These are phyloP conservation scores for Fusarium subglutinans DNA, from an alignment of 2,329 filamentous ascomycete species.

Conservation along the genomic window DNA sequence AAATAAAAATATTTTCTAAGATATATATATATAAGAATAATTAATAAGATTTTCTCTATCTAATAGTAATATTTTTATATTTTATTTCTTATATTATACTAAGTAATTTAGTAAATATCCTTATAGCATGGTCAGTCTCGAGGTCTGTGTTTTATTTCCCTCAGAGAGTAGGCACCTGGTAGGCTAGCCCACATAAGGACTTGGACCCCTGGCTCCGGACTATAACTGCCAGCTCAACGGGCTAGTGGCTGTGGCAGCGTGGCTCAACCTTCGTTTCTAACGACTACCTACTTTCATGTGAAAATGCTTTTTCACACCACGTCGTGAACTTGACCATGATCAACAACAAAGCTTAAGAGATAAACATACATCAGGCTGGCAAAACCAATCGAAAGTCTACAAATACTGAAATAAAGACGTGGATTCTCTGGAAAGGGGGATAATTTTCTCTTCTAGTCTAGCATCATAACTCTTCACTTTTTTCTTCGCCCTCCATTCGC, in stretches of 20 bases:
- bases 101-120: too few relatives aligned
- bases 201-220: neutral
- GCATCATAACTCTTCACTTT: constrained; percentile 39
- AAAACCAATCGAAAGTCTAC: constrained; percentile 26
- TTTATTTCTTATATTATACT: too few relatives aligned
- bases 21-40: too few relatives aligned
- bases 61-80: too few relatives aligned
- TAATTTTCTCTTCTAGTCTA: constrained; percentile 14
- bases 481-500: constrained; percentile 48
- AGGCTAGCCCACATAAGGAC: too few relatives aligned
- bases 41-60: too few relatives aligned
- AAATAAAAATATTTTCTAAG: too few relatives aligned
- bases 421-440: neutral
- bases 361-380: constrained; percentile 9
- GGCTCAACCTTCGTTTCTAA: constrained; percentile 5
- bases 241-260: constrained; percentile 20
- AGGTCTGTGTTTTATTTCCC: too few relatives aligned
- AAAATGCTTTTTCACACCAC: constrained; percentile 4
- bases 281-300: constrained; percentile 17
- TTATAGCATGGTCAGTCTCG: too few relatives aligned
- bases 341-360: neutral
- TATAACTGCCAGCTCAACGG: neutral
- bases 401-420: constrained; percentile 18
- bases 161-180: too few relatives aligned
- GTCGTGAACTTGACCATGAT: neutral